These are phyloP conservation scores for Candida ulmi DNA, from an alignment of 805 yeast genomes.

Conservation along the genomic window DNA sequence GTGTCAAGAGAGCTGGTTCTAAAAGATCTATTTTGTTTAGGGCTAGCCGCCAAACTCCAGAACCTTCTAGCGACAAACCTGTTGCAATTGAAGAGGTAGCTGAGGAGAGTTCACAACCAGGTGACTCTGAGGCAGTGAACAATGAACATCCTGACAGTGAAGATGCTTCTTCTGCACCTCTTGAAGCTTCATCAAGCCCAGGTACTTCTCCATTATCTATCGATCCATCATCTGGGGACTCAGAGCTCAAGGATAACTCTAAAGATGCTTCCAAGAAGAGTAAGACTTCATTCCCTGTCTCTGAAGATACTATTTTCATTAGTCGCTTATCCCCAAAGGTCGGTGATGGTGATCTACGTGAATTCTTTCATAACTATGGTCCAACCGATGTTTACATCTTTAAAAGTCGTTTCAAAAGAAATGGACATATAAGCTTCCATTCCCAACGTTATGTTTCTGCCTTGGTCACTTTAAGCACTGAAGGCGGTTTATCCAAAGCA, in stretches of 20 bases:
- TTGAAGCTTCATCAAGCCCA: no score
- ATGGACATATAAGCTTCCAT: constrained; percentile 22
- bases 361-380: constrained; percentile 36
- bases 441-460: constrained; percentile 40
- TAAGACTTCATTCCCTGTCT: constrained; percentile 16
- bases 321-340: constrained; percentile 33
- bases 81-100: not conserved
- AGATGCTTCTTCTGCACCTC: no score
- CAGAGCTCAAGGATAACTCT: not conserved
- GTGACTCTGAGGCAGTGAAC: no score
- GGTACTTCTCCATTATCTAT: not conserved
- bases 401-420: constrained; percentile 28
- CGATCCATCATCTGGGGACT: not conserved
- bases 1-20: constrained; percentile 9
- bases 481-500: constrained; percentile 37
- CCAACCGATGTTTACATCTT: constrained; percentile 45
- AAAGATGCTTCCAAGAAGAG: no score
- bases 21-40: no score
- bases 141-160: no score
- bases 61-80: not conserved
- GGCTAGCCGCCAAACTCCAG: not conserved
- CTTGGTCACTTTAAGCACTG: constrained; percentile 41
- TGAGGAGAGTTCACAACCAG: not conserved
- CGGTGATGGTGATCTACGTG: constrained; percentile 40
- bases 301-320: constrained; percentile 42